Base-by-base conservation (phyloP, 169 alveolate genomes). In the Neospora caninum region DNA sequence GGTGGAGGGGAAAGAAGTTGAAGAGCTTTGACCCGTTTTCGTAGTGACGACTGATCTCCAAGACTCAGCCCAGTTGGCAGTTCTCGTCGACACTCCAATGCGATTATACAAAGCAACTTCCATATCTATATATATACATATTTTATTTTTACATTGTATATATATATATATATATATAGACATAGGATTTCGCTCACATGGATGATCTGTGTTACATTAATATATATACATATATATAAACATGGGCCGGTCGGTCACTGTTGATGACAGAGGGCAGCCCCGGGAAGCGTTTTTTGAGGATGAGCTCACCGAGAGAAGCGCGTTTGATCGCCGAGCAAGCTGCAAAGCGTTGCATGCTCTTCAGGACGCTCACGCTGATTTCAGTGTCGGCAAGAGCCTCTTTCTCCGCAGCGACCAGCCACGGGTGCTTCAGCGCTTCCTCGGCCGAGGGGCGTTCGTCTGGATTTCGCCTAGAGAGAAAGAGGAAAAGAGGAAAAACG, bases 351-450 rank as follows among this genome's bases (percentile, higher is more conserved):
- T 93, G 89, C 93, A 93, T 93, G 58, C 78, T 43, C 43, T 93
- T 82, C 82, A 93, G 45, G 49, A 93, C 93, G 22, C 45, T 42
- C 25, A 93, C 69, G 49, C 54, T 69, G 22, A 93, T 88, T n/a
- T 83, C 93, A 34, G 78, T 36, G 67, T 64, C 86, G 20, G 58
- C 70, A 13, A 88, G 83, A 13, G 53, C 89, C 53, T 83, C 89
- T 49, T 39, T 34, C 64, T 67, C 93, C 69, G 82, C 88, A n/a
- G 92, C 94, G 58, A 89, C 80, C 54, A 97, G 91, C 98, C 98
- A 97, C 16, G 92, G 95, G 92, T 97, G 98, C 54, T 95, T 70
- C 86, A 96, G 94, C 27, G 99, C 99, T 88, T 96, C 95, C 45
- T 94, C 94, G 7, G 98, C 98, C 82, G 97, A 93, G 73, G 95